Evolutionary conservation across 2,329 filamentous ascomycete genomes (phyloP), one percentile per base, ranked within the genome.

Genomic region (Penicillium sp.): DNA sequence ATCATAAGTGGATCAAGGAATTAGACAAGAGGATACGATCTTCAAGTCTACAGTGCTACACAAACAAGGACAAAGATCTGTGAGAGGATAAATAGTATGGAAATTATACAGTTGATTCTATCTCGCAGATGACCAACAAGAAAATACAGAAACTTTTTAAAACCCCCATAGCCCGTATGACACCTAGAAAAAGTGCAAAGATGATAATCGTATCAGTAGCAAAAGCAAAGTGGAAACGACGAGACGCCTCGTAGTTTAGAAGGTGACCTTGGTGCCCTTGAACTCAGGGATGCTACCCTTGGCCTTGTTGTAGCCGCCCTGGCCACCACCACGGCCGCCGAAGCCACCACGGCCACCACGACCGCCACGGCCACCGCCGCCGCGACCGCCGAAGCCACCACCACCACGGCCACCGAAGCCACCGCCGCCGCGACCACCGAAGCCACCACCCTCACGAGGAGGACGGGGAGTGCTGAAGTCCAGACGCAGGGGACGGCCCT

Each of bases 241-340:
- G 4, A 38, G 8, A 27, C 18, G 12, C 26, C 26, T n/a, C 52
- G 64, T 18, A 18, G 18, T 50, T 64, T 73, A 75, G 68, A 88
- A 88, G 56, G 82, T 86, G 67, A 82, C 83, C 83, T 90, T 93
- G 76, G 82, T 85, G 72, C 88, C 89, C 71, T 82, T 76, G 76
- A 86, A 88, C 66, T 84, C 79, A 51, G 81, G 77, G 61, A 83
- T 72, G 62, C 80, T 80, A 29, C 77, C 74, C 49, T 73, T 68
- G 62, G 73, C 76, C 58, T 73, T 76, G 60, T 67, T 72, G 44
- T 72, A 68, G 52, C 73, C 69, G 52, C 73, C 69, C 47, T 70
- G 69, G 47, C 74, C 69, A 39, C 49, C 59, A 52, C 70, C 65
- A 47, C 73, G 63, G 53, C 70, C 72, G 51, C 75, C 67, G 51